Evolutionary conservation across 352 stramenopile species (phyloP).

Genomic region (Pythium vanterpoolii): DNA sequence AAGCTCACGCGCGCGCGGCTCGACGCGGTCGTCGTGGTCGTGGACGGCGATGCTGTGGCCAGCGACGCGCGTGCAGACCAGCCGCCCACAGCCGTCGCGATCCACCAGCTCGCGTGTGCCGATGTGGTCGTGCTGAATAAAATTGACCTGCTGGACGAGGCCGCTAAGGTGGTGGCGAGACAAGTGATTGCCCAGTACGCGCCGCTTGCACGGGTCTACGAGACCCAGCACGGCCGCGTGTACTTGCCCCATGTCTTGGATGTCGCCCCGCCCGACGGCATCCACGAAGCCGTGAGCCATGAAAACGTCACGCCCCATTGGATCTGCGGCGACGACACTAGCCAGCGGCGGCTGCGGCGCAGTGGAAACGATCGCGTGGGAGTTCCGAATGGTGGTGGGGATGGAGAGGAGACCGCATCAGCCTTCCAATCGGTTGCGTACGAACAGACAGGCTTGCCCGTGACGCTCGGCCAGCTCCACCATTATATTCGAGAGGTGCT

Average conservation of each 20-base stretch:
- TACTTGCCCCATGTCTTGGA: constrained; percentile 76
- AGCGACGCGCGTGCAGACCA: constrained; percentile 30
- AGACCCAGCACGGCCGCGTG: constrained; percentile 56
- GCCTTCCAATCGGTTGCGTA: constrained; percentile 47
- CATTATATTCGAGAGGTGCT: constrained; percentile 40
- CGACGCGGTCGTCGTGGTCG: constrained; percentile 73
- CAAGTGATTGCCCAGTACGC: constrained; percentile 39
- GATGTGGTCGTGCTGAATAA: constrained; percentile 86
- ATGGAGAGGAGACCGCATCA: too few relatives aligned
- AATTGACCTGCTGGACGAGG: constrained; percentile 55
- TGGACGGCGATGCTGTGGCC: constrained; percentile 68
- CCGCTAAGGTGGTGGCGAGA: constrained; percentile 24
- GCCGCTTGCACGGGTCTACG: constrained; percentile 56
- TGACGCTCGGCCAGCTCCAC: constrained; percentile 44
- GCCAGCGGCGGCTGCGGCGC: constrained; percentile 33
- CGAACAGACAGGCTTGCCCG: constrained; percentile 34
- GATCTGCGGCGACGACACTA: constrained; percentile 39
- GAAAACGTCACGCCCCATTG: constrained; percentile 61
- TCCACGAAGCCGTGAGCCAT: constrained; percentile 56
- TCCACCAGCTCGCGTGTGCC: constrained; percentile 61
- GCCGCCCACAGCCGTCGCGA: constrained; percentile 39
- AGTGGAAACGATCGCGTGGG: background rate
- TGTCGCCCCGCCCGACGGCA: constrained; percentile 50
- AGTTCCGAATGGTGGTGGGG: background rate
- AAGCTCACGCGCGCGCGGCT: constrained; percentile 76